Evolutionary conservation across 805 yeast species (phyloP), one percentile per base, ranked within the genome.

Genomic region (Cyberlindnera lachancei): DNA sequence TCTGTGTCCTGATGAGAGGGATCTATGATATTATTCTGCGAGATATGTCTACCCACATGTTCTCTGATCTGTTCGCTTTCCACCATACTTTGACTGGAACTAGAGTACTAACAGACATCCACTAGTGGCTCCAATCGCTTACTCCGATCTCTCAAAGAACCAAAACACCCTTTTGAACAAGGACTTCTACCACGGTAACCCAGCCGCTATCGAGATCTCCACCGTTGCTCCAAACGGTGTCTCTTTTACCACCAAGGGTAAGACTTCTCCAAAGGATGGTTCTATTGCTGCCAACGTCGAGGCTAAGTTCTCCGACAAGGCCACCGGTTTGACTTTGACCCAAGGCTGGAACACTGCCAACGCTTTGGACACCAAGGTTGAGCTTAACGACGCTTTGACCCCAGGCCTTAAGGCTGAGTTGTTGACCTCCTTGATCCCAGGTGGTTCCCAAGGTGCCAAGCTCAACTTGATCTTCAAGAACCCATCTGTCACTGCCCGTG

Each of bases 341-440:
- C 97, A 92, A 73, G 95, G 96, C 58, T 88, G 97, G 96, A 80
- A 88, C 69, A 85, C 94, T 52, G 80, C 94, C 63, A 90, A 90
- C 64, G 73, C 81, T 45, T 70, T 92, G 58, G 81, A 76, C 71
- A 84, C 97, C 68, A 90, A 86, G 74, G 73, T 92, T 51, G 96
- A 90, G 70, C 73, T 92, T 54, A 73, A 79, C 38, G 94, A 88
- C 63, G 82, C 86, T 52, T 74, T 90, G 65, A 81, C 96, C 41
- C 95, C 94, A 52, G 96, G 97, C 52, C 75, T 92, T 55, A 90
- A 87, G 71, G 80, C 92, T 50, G 95, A 88, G 66, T 69, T 92
- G 56, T 78, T 81, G 59, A 84, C 96, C 45, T 70, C 84, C 31
- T 81, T 83, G 58, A 74, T 84, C 45, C 98, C 98, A 61, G 70